Evolutionary conservation across 139 green algal species (phyloP), one percentile per base, ranked within the genome.

Genomic region (Picochlorum sp.): DNA sequence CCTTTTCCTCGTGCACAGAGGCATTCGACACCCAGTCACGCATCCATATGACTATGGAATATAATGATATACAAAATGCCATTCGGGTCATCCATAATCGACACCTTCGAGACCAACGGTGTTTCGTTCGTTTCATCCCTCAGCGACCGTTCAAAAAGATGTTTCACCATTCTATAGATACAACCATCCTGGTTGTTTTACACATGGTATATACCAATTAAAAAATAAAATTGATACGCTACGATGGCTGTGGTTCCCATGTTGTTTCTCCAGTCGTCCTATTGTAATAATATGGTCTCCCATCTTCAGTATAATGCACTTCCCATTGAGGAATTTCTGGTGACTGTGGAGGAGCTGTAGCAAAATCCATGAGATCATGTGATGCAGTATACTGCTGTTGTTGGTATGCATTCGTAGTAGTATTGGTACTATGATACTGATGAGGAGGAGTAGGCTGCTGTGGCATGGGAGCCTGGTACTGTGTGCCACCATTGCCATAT

Each of bases 201-300:
- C 4, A 30, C 28, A 30, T 30, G 28, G 4, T 30, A 30, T 30
- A 30, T 30, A 30, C 28, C 28, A 30, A 30, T 26, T n/a, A 3
- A 24, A 24, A 30, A 30, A 30, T 30, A 6, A 30, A 30, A 30
- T 30, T 30, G 28, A 30, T 14, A 0, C 34, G 11, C 26, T 23
- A 63, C 0, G 24, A 20, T 38, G 21, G 16, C 5, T 87, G 87
- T 9, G 76, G 45, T 32, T 95, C 82, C 88, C 88, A 95, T 67
- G 86, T 79, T 1, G 86, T 92, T 1, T 70, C 63, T 24, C 80
- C 77, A 3, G 81, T 90, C 3, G 18, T 23, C 0, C 65, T 24
- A 62, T 92, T 88, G 78, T 86, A 80, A 57, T 88, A 95, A 75
- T 95, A 95, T 0, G 83, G 65, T 32, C 70, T 68, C 2, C 87